phyloP scores from a whole-genome alignment of 2,329 filamentous ascomycete genomes.

The Venturia carpophila region DNA sequence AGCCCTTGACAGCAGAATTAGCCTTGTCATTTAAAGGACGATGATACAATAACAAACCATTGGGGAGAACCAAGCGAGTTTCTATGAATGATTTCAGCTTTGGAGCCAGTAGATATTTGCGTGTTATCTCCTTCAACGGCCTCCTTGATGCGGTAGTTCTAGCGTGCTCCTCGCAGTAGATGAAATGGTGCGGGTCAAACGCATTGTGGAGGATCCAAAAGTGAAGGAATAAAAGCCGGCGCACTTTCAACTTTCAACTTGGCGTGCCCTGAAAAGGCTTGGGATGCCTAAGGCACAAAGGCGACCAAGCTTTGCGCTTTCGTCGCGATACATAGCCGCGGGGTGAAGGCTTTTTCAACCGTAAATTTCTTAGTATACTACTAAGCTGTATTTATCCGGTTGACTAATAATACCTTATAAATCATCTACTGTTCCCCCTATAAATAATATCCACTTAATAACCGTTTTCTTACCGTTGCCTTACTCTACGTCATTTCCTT shows the following conservation, averaged over 20 bases:
- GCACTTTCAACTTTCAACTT: not conserved
- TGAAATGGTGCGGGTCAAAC: constrained; percentile 18
- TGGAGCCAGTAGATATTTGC: constrained; percentile 21
- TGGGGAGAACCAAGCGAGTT: constrained; percentile 16
- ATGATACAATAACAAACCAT: constrained; percentile 20
- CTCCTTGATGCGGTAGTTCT: constrained; percentile 22
- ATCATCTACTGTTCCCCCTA: no score
- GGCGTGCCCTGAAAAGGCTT: not conserved
- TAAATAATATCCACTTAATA: no score
- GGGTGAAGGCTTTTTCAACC: no score
- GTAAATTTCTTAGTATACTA: no score
- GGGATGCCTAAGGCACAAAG: no score
- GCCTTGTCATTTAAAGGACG: constrained; percentile 17
- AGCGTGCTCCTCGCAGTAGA: constrained; percentile 18
- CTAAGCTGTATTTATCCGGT: no score
- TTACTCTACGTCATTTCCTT: no score
- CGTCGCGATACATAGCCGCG: no score
- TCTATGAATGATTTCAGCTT: constrained; percentile 20
- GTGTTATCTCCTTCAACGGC: constrained; percentile 20
- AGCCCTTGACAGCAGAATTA: constrained; percentile 20
- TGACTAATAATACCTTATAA: no score
- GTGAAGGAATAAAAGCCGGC: constrained; percentile 13
- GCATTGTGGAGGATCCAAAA: constrained; percentile 15
- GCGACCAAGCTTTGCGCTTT: no score
- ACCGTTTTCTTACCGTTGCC: no score